phyloP scores from a whole-genome alignment of 1,284 basidiomycete genomes.

The Ceratobasidium sp. region DNA sequence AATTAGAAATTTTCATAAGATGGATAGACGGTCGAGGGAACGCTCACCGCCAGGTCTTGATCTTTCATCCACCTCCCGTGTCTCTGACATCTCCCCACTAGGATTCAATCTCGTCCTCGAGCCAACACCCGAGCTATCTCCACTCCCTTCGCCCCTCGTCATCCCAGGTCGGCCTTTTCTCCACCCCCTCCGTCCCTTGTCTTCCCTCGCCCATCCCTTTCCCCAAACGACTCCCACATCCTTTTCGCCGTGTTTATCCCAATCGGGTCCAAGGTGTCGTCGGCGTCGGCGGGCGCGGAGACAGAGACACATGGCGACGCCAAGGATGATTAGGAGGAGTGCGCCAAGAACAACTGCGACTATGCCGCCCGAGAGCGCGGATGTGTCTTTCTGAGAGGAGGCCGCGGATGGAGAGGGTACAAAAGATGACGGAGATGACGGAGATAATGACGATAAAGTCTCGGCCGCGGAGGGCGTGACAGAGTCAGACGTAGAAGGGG shows the following conservation, averaged over 20 bases:
- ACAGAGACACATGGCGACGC: slow-evolving; percentile 8
- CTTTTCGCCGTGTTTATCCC: slow-evolving; percentile 3
- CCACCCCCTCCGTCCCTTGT: slow-evolving; percentile 11
- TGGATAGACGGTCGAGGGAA: background rate
- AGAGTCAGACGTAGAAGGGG: background rate
- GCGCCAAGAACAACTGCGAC: slow-evolving; percentile 11
- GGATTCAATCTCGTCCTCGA: background rate
- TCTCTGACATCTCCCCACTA: background rate
- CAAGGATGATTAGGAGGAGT: slow-evolving; percentile 26
- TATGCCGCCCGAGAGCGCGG: slow-evolving; percentile 28
- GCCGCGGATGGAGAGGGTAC: background rate
- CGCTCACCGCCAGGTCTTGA: slow-evolving; percentile 11
- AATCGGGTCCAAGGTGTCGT: slow-evolving; percentile 9
- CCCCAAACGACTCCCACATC: slow-evolving; percentile 38
- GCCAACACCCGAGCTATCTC: background rate
- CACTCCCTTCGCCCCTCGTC: background rate
- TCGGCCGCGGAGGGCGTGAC: background rate
- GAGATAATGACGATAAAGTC: background rate
- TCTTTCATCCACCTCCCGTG: background rate
- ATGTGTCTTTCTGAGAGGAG: background rate
- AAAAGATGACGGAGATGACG: background rate
- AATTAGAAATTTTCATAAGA: background rate
- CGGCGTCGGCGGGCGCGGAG: slow-evolving; percentile 22
- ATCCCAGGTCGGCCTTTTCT: background rate
- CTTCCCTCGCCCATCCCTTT: slow-evolving; percentile 32